Base-by-base conservation (phyloP, 306 rosid genomes). In the Cicer bijugum region DNA sequence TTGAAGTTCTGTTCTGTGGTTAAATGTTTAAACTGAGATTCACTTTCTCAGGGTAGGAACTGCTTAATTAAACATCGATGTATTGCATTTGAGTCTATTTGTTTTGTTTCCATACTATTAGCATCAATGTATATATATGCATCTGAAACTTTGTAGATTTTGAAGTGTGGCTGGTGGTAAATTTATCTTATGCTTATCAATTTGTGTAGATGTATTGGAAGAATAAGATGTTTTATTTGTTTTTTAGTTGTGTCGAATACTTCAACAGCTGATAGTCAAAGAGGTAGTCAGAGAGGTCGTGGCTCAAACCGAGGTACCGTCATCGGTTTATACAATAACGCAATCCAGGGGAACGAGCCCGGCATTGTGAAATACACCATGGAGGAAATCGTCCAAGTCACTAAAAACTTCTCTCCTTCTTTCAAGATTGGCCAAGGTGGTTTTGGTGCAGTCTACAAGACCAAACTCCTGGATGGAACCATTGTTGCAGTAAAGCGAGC, bases 391-490 rank as follows among this genome's bases (percentile, higher is more conserved):
- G 48, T 77, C 51, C 84, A 64, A 80, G 97, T 82, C 78, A 95
- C 99, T 0, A 90, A 79, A 72, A 95, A 86, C 65, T 95, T 95
- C 85, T 92, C 97, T 14, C 87, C 97, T 8, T 68, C 97, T 66
- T 77, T 72, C 39, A 91, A 91, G 88, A 84, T 95, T 62, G 99
- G 99, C 55, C 99, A 90, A 86, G 99, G 99, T 20, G 99, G 99
- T 69, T 95, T 95, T 52, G 99, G 99, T 56, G 76, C 93, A 6
- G 97, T 95, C 39, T 95, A 87, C 81, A 91, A 80, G 84, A 97
- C 93, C 10, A 91, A 79, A 75, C 97, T 95, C 5, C 70, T 14
- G 3, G 85, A 90, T 75, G 99, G 99, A 71, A 81, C 88, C 12
- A 12, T 78, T 20, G 96, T 91, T 71, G 97, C 99, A 12, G 78